Conservation (phyloP, 1,139 yeast species). For the Ashbya aceris region DNA sequence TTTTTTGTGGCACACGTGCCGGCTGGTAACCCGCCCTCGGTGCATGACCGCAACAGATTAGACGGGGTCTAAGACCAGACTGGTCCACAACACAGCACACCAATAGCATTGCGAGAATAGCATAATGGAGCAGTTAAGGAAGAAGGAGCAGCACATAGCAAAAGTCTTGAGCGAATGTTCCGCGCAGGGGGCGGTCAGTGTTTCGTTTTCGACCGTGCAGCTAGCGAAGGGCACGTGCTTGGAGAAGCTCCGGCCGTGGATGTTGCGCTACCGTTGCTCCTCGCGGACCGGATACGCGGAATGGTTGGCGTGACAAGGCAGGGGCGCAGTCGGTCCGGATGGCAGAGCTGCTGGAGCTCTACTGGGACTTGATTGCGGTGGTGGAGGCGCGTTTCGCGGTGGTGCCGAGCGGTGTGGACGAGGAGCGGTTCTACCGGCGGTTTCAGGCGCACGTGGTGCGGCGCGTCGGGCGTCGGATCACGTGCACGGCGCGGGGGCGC, state of each 20-base stretch:
- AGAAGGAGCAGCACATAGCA: constrained; percentile 6
- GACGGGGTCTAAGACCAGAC: too few relatives aligned
- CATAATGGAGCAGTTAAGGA: neutral
- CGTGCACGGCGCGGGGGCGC: constrained; percentile 5
- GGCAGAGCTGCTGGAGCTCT: constrained; percentile 18
- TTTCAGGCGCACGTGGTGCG: constrained; percentile 19
- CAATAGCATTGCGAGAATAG: too few relatives aligned
- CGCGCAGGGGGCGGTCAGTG: constrained; percentile 12
- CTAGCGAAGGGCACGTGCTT: constrained; percentile 13
- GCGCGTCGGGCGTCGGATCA: constrained; percentile 9
- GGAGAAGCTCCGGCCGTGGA: constrained; percentile 1
- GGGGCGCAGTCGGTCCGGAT: neutral
- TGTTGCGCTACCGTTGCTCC: neutral
- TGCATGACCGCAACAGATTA: too few relatives aligned
- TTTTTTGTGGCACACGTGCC: too few relatives aligned
- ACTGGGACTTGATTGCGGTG: constrained; percentile 27
- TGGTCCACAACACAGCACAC: too few relatives aligned
- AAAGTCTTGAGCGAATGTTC: constrained; percentile 2
- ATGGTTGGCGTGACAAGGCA: constrained; percentile 29
- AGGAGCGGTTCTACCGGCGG: constrained; percentile 7
- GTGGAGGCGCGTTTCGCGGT: constrained; percentile 23
- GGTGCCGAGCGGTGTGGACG: neutral
- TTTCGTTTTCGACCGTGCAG: constrained; percentile 16
- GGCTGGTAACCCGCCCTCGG: too few relatives aligned
- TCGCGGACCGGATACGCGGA: constrained; percentile 17